phyloP scores from a whole-genome alignment of 345 rosid species.

The Linum usitatissimum region DNA sequence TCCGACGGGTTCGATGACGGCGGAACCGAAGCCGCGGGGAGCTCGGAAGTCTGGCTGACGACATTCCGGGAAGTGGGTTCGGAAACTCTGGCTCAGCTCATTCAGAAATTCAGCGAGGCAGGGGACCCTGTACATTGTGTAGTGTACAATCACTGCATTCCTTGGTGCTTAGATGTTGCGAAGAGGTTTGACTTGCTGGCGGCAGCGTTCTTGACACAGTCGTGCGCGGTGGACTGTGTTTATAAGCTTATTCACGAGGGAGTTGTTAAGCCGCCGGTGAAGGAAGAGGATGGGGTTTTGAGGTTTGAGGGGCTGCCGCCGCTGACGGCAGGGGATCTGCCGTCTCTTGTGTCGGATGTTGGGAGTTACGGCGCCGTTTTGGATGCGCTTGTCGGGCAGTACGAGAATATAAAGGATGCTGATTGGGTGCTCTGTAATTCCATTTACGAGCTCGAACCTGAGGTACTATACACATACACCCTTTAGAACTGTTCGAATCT shows the following conservation, averaged over 20 bases:
- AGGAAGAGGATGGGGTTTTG: not conserved
- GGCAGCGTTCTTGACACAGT: constrained; percentile 26
- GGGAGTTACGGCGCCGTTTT: not conserved
- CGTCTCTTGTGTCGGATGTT: constrained; percentile 17
- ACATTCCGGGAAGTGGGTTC: constrained; percentile 15
- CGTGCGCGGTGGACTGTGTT: constrained; percentile 24
- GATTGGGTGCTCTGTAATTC: constrained; percentile 5
- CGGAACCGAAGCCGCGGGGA: constrained; percentile 4
- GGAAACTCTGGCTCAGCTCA: constrained; percentile 11
- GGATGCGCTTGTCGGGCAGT: not conserved
- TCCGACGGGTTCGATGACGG: constrained; percentile 34
- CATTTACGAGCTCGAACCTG: constrained; percentile 28
- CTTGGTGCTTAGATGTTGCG: constrained; percentile 31
- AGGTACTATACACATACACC: no score
- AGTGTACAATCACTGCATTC: constrained; percentile 20
- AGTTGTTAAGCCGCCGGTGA: not conserved
- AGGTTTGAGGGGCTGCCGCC: constrained; percentile 22
- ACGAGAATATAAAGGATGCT: not conserved
- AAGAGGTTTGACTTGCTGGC: constrained; percentile 16
- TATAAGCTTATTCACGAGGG: constrained; percentile 25
- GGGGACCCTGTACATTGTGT: constrained; percentile 6
- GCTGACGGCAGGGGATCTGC: constrained; percentile 15
- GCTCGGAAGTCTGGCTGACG: constrained; percentile 10
- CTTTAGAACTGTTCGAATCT: no score
- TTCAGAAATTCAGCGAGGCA: constrained; percentile 11